These are phyloP conservation scores for Phanerodontia chrysosporium DNA, from an alignment of 768 basidiomycete genomes.

Conservation along the genomic window DNA sequence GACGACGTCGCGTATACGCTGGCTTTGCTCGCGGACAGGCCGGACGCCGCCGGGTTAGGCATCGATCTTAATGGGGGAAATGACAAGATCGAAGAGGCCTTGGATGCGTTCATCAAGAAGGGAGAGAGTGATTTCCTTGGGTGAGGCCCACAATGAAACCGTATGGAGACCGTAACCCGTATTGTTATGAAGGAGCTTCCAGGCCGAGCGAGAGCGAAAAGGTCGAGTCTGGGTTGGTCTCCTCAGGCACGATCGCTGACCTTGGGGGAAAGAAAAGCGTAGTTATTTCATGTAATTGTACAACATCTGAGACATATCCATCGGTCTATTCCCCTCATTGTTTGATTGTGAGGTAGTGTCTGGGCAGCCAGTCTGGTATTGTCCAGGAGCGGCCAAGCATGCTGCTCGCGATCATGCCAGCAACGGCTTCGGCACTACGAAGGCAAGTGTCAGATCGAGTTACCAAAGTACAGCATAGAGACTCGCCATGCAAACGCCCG, in stretches of 20 bases:
- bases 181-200: too few relatives aligned
- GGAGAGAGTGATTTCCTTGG: slow-evolving; percentile 35
- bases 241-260: too few relatives aligned
- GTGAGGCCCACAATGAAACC: too few relatives aligned
- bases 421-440: slow-evolving; percentile 56
- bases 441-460: background rate
- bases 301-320: too few relatives aligned
- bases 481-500: slow-evolving; percentile 66
- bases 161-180: too few relatives aligned
- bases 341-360: slow-evolving; percentile 24
- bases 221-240: background rate
- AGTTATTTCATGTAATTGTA: too few relatives aligned
- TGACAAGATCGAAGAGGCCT: slow-evolving; percentile 38
- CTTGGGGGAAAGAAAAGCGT: too few relatives aligned
- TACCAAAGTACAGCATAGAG: too few relatives aligned
- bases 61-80: slow-evolving; percentile 60
- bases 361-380: slow-evolving; percentile 60
- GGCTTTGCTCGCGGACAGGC: slow-evolving; percentile 43
- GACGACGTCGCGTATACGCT: slow-evolving; percentile 54
- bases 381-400: slow-evolving; percentile 42
- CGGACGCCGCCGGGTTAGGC: slow-evolving; percentile 51
- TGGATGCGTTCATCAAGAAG: slow-evolving; percentile 47
- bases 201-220: too few relatives aligned
- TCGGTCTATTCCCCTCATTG: background rate
- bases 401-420: slow-evolving; percentile 52